Conservation (phyloP, 805 yeast species). For the Lachancea cidri region DNA sequence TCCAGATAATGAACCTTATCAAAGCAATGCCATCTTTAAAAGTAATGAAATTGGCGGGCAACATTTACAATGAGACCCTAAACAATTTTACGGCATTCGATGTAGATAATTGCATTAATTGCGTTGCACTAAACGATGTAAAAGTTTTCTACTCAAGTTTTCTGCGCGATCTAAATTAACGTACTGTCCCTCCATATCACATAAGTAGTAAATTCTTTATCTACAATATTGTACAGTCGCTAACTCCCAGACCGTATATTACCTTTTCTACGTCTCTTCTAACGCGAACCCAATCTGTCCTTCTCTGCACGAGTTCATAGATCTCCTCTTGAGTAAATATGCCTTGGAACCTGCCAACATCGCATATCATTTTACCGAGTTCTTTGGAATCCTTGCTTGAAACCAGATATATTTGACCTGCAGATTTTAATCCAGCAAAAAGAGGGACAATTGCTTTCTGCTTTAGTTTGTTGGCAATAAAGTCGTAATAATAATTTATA, state of each 20-base stretch:
- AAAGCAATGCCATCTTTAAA: conserved; percentile 31
- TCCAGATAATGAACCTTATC: conserved; percentile 29
- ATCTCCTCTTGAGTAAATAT: conserved; percentile 89
- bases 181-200: background rate
- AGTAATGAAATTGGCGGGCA: conserved; percentile 29
- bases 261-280: conserved; percentile 82
- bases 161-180: conserved; percentile 14
- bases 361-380: conserved; percentile 77
- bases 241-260: conserved; percentile 85
- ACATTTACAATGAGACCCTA: conserved; percentile 33
- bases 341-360: conserved; percentile 80
- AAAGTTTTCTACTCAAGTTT: conserved; percentile 34
- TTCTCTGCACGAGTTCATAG: conserved; percentile 82
- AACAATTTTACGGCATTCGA: conserved; percentile 27
- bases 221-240: conserved; percentile 64
- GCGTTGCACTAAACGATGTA: conserved; percentile 28
- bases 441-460: conserved; percentile 69
- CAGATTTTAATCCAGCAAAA: conserved; percentile 72
- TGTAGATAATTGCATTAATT: conserved; percentile 24
- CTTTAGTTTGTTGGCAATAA: conserved; percentile 52
- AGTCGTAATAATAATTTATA: conserved; percentile 70
- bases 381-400: conserved; percentile 66
- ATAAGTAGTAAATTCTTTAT: too few species aligned
- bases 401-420: conserved; percentile 79
- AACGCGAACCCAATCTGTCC: conserved; percentile 81